A percentile compares a stretch with the other conserved stretches of the same genome.
phyloP scores from a whole-genome alignment of 495 filamentous ascomycete species.

The Apodospora peruviana region DNA sequence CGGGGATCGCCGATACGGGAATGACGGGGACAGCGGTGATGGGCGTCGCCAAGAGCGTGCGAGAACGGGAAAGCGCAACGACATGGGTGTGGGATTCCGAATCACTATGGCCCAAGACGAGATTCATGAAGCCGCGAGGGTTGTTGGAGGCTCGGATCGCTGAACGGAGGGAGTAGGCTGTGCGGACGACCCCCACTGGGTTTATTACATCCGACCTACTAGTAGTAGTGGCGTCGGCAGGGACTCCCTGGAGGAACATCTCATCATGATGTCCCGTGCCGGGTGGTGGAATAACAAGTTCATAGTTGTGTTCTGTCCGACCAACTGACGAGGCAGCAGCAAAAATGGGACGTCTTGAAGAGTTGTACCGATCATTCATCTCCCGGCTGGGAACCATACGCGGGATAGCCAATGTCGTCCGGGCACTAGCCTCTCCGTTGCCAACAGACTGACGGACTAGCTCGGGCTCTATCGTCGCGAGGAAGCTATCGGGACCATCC shows the following conservation, averaged over 20 bases:
- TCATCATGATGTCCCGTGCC: too few relatives aligned
- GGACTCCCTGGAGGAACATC: too few relatives aligned
- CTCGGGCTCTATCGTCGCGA: slow-evolving; percentile 31
- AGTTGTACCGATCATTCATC: slow-evolving; percentile 1
- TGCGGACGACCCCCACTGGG: too few relatives aligned
- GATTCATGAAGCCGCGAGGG: not conserved
- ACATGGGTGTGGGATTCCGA: too few relatives aligned
- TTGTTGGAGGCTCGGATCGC: not conserved
- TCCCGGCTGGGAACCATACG: not conserved
- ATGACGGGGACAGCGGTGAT: not conserved
- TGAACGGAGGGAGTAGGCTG: not conserved
- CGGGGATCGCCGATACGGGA: not conserved
- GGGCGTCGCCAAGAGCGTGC: too few relatives aligned
- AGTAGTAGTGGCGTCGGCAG: too few relatives aligned
- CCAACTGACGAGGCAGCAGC: not conserved
- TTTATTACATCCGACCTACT: too few relatives aligned
- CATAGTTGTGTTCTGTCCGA: too few relatives aligned
- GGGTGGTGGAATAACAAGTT: too few relatives aligned
- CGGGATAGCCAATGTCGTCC: not conserved
- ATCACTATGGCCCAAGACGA: not conserved
- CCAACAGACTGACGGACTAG: slow-evolving; percentile 16
- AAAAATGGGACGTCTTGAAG: not conserved
- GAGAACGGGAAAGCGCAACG: too few relatives aligned
- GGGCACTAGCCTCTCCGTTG: too few relatives aligned
- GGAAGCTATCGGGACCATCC: not conserved